These are phyloP conservation scores for Lentinula guzmanii DNA, from an alignment of 768 basidiomycete species.

Conservation along the genomic window DNA sequence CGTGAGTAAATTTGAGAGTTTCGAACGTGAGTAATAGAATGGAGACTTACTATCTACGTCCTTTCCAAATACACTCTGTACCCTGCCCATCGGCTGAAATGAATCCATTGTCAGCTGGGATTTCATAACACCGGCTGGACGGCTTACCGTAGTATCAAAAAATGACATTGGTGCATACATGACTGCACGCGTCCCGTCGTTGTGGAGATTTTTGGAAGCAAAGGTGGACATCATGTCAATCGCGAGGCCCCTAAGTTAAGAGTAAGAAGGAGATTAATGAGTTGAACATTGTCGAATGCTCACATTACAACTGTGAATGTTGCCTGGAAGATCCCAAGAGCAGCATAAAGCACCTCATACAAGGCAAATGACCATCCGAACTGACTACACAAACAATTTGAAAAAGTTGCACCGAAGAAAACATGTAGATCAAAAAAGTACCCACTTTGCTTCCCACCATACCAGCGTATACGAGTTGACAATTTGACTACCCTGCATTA, in stretches of 20 bases:
- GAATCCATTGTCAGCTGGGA: not conserved
- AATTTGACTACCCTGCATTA: constrained; percentile 60
- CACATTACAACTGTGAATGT: constrained; percentile 53
- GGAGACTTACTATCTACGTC: constrained; percentile 52
- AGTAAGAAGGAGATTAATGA: not conserved
- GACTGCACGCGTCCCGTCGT: constrained; percentile 45
- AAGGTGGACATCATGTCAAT: constrained; percentile 53
- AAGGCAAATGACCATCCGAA: constrained; percentile 47
- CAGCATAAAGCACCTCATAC: constrained; percentile 61
- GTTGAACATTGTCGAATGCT: constrained; percentile 11
- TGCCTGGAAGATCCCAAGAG: constrained; percentile 50
- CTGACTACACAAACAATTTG: constrained; percentile 23
- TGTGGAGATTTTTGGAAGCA: constrained; percentile 60
- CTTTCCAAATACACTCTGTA: constrained; percentile 58
- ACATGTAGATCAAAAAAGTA: constrained; percentile 1
- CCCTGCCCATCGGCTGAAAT: constrained; percentile 49
- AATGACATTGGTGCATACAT: constrained; percentile 73
- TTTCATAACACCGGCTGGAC: not conserved
- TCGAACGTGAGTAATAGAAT: not conserved
- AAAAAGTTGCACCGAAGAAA: not conserved
- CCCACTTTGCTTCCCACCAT: constrained; percentile 65
- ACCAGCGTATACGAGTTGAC: constrained; percentile 63
- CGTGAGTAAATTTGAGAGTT: not conserved
- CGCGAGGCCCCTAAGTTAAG: constrained; percentile 33
- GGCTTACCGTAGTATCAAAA: constrained; percentile 60